A percentile compares a stretch with the other conserved stretches of the same genome.
phyloP scores from a whole-genome alignment of 2,329 filamentous ascomycete species.

The Fusarium torulosum region DNA sequence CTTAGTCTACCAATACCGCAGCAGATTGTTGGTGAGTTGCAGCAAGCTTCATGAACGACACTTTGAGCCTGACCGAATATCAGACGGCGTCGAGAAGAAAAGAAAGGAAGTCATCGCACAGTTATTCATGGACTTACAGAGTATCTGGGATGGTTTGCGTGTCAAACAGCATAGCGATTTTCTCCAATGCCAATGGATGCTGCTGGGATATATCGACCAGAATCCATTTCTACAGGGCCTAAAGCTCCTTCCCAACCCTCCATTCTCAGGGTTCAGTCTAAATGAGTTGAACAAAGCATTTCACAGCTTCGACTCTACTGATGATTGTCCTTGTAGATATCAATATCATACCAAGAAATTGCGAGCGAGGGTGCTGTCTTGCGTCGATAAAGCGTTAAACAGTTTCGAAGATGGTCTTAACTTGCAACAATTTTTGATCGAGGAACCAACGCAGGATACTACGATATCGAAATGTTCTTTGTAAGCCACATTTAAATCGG shows the following conservation, averaged over 20 bases:
- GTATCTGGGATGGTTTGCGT: too few relatives aligned
- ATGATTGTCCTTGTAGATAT: rapidly evolving
- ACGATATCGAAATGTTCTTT: too few relatives aligned
- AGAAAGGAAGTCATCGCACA: background rate
- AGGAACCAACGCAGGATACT: too few relatives aligned
- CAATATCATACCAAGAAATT: too few relatives aligned
- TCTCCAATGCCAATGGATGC: background rate
- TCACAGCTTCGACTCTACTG: rapidly evolving
- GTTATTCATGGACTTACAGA: too few relatives aligned
- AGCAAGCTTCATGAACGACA: rapidly evolving
- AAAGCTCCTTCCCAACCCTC: background rate
- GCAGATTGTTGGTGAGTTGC: background rate
- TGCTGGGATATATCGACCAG: background rate
- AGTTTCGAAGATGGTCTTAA: too few relatives aligned
- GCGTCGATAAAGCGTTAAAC: too few relatives aligned
- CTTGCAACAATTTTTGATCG: too few relatives aligned
- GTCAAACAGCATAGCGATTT: too few relatives aligned
- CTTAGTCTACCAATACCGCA: background rate
- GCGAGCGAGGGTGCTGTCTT: too few relatives aligned
- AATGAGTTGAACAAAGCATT: rapidly evolving
- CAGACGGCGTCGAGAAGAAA: background rate
- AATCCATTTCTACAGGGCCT: background rate
- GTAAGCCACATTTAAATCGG: too few relatives aligned
- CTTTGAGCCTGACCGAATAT: background rate
- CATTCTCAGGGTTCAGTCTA: background rate